phyloP scores from a whole-genome alignment of 2,329 filamentous ascomycete species.

The Pseudogymnoascus sp. region DNA sequence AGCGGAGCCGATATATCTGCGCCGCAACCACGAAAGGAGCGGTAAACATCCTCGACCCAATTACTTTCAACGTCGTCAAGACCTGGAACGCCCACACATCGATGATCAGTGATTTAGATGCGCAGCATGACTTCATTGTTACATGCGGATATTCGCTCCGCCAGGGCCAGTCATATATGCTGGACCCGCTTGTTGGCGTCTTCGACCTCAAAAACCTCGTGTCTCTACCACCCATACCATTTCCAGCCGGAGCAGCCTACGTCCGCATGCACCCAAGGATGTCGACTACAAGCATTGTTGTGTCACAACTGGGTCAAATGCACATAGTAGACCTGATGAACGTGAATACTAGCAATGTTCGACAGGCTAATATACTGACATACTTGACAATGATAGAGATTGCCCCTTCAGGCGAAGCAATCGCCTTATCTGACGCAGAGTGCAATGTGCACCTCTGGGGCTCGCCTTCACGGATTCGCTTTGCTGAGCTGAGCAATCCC shows the following conservation, averaged over 20 bases:
- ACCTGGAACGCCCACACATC: conserved; percentile 86
- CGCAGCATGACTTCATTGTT: conserved; percentile 87
- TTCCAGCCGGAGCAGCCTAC: conserved; percentile 84
- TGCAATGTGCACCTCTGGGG: conserved; percentile 64
- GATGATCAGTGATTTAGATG: conserved; percentile 93
- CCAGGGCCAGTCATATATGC: conserved; percentile 69
- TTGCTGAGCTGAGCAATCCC: conserved; percentile 61
- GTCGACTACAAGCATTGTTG: conserved; percentile 88
- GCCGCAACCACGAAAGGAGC: conserved; percentile 76
- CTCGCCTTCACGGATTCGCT: conserved; percentile 59
- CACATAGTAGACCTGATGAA: conserved; percentile 90
- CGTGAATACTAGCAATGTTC: conserved; percentile 59
- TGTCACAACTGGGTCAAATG: conserved; percentile 85
- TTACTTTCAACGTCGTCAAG: conserved; percentile 70
- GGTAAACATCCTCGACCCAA: conserved; percentile 78
- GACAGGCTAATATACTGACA: conserved; percentile 54
- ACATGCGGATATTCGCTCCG: conserved; percentile 90
- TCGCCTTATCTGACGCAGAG: conserved; percentile 58
- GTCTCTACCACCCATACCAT: conserved; percentile 84
- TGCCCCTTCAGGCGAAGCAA: conserved; percentile 62
- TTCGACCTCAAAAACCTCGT: conserved; percentile 89
- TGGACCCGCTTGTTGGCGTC: conserved; percentile 89
- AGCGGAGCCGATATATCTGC: conserved; percentile 81
- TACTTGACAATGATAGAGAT: conserved; percentile 60
- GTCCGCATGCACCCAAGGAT: conserved; percentile 95